Evolutionary conservation across 176 grass and related monocot species (phyloP), one percentile per base, ranked within the genome.

Genomic region (Tuctoria greenei): DNA sequence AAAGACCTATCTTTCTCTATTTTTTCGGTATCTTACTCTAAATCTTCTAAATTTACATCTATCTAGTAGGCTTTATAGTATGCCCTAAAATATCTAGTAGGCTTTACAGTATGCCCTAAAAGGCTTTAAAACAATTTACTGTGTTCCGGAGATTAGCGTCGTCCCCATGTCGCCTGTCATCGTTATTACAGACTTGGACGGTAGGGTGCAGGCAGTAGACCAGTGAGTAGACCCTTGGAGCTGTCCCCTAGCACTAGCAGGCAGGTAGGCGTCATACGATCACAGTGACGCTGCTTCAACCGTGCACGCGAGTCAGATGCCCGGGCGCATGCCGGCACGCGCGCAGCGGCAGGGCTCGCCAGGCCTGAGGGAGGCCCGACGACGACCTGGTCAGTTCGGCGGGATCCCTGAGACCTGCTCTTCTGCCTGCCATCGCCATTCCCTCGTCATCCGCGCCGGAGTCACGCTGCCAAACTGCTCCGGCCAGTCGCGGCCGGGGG

Each of bases 281-380:
- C 73, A 78, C 85, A 73, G 67, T 77, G 42, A 45, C 67, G 59
- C 44, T 38, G 15, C 27, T 1, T 17, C 15, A 34, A 5, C 50
- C 47, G 72, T 71, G 64, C 79, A 67, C 73, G 60, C 62, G 17
- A 11, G 77, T 26, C 74, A 58, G 85, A 15, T 64, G 73, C 59
- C 61, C 23, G 72, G 79, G 14, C 73, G 85, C 85, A 72, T 46
- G 79, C 85, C 67, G 79, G 73, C 83, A 85, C 56, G 76, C 63
- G 44, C 42, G 69, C 24, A 75, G 67, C 75, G 46, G 67, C 23
- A 12, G 1, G 49, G 6, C 49, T 8, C 13, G 56, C 66, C 54
- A 50, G 36, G 47, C 13, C 45, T 26, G 55, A 23, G 51, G n/a
- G 16, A 1, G 4, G 15, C 10, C 59, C 49, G 71, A 23, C 69